phyloP scores from a whole-genome alignment of 73 alveolate species.

The Paraurostyla sp. region DNA sequence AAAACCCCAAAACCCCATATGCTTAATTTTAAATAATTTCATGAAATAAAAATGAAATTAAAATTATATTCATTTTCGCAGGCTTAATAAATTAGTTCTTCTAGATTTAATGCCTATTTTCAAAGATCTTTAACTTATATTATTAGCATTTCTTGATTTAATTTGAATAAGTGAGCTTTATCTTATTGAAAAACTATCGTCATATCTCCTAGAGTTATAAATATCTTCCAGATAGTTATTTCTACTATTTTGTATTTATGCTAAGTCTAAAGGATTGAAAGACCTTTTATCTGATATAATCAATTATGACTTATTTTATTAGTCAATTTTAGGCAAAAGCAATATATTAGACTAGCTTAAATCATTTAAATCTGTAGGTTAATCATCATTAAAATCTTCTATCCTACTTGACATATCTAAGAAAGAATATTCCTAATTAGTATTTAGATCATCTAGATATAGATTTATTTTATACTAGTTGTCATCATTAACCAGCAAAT shows the following conservation, averaged over 20 bases:
- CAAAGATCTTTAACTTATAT: not conserved
- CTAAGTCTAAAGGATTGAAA: not conserved
- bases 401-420: not conserved
- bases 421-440: not conserved
- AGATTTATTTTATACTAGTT: not conserved
- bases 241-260: not conserved
- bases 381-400: not conserved
- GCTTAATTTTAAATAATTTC: too few species aligned
- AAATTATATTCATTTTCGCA: not conserved
- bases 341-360: not conserved
- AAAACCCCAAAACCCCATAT: too few species aligned
- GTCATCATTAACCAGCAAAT: not conserved
- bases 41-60: too few species aligned
- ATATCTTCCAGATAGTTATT: not conserved
- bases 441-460: not conserved
- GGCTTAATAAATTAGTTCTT: not conserved
- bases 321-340: not conserved
- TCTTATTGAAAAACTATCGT: not conserved
- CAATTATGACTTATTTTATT: not conserved
- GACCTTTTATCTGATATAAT: not conserved
- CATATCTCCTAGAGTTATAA: not conserved
- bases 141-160: not conserved
- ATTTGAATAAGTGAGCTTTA: not conserved
- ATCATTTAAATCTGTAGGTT: not conserved
- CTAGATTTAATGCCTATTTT: not conserved